Evolutionary conservation across 2,329 filamentous ascomycete genomes (phyloP).

Genomic region (Paecilomyces sp.): DNA sequence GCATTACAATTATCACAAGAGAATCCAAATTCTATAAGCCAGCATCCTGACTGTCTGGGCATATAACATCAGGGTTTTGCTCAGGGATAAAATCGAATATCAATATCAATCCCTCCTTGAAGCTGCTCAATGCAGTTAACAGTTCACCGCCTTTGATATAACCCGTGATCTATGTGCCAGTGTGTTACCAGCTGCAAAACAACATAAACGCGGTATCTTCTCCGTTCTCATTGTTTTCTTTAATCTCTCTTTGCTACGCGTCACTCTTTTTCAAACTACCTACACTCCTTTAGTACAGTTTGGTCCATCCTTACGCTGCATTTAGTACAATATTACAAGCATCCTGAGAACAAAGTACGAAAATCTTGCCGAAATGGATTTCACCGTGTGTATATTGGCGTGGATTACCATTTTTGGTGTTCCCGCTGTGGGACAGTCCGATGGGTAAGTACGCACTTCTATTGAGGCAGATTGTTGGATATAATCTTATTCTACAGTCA

Average conservation of each 20-base stretch:
- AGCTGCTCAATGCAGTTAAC: not conserved
- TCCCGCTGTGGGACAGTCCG: constrained; percentile 4
- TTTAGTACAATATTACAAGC: not conserved
- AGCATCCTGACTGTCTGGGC: not conserved
- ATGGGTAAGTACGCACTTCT: constrained; percentile 5
- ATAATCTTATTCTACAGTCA: constrained; percentile 6
- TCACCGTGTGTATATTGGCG: not conserved
- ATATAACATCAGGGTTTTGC: not conserved
- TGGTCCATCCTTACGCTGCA: not conserved
- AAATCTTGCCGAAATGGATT: not conserved
- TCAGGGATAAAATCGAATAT: not conserved
- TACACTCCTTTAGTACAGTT: not conserved
- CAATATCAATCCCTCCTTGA: not conserved
- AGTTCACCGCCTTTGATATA: not conserved
- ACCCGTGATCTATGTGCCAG: not conserved
- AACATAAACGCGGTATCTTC: not conserved
- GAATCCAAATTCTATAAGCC: not conserved
- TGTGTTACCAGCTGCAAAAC: not conserved
- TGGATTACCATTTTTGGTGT: not conserved
- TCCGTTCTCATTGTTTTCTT: not conserved
- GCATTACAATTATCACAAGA: too few relatives aligned
- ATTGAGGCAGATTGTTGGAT: not conserved
- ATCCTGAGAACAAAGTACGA: not conserved
- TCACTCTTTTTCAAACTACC: not conserved
- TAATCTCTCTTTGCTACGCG: not conserved